Conservation (phyloP, 306 rosid genomes). For the Pterocarpus macrocarpus region DNA sequence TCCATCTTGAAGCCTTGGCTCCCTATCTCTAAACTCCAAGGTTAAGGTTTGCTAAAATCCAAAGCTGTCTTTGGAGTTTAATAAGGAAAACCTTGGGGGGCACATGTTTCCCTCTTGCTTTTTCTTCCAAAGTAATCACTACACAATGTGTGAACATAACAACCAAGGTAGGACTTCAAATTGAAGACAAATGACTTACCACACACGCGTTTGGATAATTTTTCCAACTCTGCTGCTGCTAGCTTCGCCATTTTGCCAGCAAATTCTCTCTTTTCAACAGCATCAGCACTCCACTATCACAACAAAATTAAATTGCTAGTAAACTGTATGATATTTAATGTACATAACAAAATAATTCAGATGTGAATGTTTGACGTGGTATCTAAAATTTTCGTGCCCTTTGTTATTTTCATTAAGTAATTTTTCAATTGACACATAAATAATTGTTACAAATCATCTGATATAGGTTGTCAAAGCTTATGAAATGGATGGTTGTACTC, state of each 20-base stretch:
- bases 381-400: conserved; percentile 17
- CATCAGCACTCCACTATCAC: conserved; percentile 86
- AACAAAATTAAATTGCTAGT: conserved; percentile 45
- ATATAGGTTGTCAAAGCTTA: conserved; percentile 30
- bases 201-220: conserved; percentile 79
- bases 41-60: background rate
- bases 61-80: conserved; percentile 14
- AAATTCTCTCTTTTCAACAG: conserved; percentile 85
- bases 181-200: conserved; percentile 64
- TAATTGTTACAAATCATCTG: background rate
- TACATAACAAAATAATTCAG: conserved; percentile 34
- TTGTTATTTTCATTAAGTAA: conserved; percentile 25
- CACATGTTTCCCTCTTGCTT: conserved; percentile 27
- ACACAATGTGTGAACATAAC: conserved; percentile 7
- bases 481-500: conserved; percentile 22
- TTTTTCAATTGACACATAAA: conserved; percentile 12
- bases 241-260: conserved; percentile 94
- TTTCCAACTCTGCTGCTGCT: conserved; percentile 95
- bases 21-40: background rate
- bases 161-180: conserved; percentile 2
- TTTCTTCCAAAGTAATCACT: conserved; percentile 18
- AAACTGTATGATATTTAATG: conserved; percentile 10
- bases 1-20: conserved; percentile 5
- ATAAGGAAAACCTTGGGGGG: conserved; percentile 36
- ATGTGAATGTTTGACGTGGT: conserved; percentile 10